These are phyloP conservation scores for Omphalotus olearius DNA, from an alignment of 1,284 basidiomycete genomes.

Conservation along the genomic window DNA sequence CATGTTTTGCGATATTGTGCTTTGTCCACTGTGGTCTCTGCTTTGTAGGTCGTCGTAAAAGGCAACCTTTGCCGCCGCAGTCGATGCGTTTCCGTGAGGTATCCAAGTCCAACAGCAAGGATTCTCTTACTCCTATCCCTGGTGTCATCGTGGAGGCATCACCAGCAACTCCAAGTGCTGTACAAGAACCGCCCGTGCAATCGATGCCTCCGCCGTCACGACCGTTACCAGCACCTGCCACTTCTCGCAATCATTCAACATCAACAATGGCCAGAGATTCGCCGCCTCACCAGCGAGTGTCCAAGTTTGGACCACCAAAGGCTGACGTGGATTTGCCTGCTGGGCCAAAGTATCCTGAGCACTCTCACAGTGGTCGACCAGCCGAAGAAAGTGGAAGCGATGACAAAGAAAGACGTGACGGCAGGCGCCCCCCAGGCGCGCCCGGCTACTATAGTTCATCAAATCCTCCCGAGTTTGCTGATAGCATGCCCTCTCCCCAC, in stretches of 20 bases:
- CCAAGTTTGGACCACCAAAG: conserved; percentile 2
- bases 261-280: conserved; percentile 1
- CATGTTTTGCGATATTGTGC: background rate
- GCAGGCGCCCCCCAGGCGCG: too few species aligned
- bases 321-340: background rate
- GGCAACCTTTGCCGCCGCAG: conserved; percentile 30
- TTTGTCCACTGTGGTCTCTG: background rate
- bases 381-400: background rate
- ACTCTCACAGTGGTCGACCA: background rate
- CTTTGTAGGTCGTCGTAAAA: conserved; percentile 24
- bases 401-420: background rate
- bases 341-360: background rate
- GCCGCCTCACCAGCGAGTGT: conserved; percentile 5
- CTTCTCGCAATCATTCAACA: background rate
- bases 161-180: background rate
- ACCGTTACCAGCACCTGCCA: background rate
- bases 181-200: background rate
- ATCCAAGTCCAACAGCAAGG: background rate
- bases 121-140: background rate
- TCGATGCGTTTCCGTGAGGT: conserved; percentile 25
- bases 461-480: too few species aligned
- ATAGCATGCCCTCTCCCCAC: too few species aligned
- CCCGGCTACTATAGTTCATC: too few species aligned
- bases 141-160: background rate
- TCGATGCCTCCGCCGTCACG: background rate